These are phyloP conservation scores for Alternaria sp. DNA, from an alignment of 2,329 filamentous ascomycete species.

Conservation along the genomic window DNA sequence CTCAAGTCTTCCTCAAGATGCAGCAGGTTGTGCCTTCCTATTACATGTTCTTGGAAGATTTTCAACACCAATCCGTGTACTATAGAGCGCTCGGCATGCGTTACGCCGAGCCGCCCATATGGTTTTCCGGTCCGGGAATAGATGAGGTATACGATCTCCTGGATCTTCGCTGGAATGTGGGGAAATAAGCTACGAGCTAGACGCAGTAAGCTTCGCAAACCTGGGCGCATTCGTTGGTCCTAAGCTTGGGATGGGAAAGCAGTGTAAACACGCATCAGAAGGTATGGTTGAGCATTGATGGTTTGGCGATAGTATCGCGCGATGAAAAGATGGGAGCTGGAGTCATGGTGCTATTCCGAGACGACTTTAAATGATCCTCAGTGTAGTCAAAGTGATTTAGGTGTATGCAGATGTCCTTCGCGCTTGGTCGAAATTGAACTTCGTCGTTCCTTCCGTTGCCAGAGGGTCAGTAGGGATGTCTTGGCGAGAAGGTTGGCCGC, in stretches of 20 bases:
- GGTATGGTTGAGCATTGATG: not conserved
- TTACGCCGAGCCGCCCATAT: conserved; percentile 3
- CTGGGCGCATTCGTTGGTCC: not conserved
- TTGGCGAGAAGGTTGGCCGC: not conserved
- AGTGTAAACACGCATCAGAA: not conserved
- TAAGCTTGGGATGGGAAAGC: not conserved
- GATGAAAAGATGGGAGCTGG: not conserved
- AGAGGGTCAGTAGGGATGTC: not conserved
- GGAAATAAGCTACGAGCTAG: conserved; percentile 5
- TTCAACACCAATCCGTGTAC: not conserved
- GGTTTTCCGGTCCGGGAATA: conserved; percentile 2
- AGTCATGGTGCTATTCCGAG: not conserved
- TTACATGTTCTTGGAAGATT: not conserved
- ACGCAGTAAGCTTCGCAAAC: not conserved
- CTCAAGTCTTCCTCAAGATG: not conserved
- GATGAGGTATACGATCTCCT: not conserved
- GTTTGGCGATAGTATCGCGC: not conserved
- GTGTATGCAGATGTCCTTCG: not conserved
- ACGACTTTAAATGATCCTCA: not conserved
- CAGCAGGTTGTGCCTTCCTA: not conserved
- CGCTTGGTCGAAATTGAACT: not conserved
- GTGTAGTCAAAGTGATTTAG: not conserved
- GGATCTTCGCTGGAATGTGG: conserved; percentile 1
- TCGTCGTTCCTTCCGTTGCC: not conserved
- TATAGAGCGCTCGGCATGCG: conserved; percentile 2